Evolutionary conservation across 208 protist species (phyloP), one percentile per base, ranked within the genome.

Genomic region (Leishmania gerbilli): DNA sequence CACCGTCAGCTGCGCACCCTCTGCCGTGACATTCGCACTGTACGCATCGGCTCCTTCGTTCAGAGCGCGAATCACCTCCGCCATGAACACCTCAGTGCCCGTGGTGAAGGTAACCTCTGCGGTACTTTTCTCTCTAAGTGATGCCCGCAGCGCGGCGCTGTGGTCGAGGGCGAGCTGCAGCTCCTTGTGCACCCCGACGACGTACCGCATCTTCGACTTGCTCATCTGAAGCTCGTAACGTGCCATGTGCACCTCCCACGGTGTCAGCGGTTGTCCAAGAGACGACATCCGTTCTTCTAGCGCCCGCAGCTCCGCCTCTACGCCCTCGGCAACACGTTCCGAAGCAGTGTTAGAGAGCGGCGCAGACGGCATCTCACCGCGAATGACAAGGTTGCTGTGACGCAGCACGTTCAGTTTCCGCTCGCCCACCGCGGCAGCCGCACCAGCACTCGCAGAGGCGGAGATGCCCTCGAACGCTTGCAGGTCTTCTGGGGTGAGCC

Each of bases 341-440:
- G 31, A 68, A 60, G 53, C 34, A 9, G 79, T 7, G 15, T 11
- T 11, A 7, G 62, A n/a, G 21, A 40, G 27, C 6, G 75, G 58
- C 27, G 86, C 55, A 27, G 86, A 77, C 13, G 94, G 94, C 27
- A 90, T 83, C 68, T 96, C 93, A 53, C 93, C 92, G 5, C 95
- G 93, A 40, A 98, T 80, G 40, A 98, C 88, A 11, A 98, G 24
- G 71, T 98, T 98, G 67, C 86, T 92, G 83, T 98, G 95, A 27
- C 89, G 86, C 78, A 96, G 76, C 34, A 91, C 89, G 79, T 90
- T 90, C 49, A 95, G 68, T 21, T 77, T 42, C 42, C 69, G 51
- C 76, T 76, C 67, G 21, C 45, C 34, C 11, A 21, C n/a, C 19
- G 31, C 42, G 27, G 15, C 42, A 72, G 45, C 37, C 34, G 7